A percentile compares a stretch with the other conserved stretches of the same genome.
These are phyloP conservation scores for Arthrobotrys megalospora DNA, from an alignment of 2,329 filamentous ascomycete genomes.

Conservation along the genomic window DNA sequence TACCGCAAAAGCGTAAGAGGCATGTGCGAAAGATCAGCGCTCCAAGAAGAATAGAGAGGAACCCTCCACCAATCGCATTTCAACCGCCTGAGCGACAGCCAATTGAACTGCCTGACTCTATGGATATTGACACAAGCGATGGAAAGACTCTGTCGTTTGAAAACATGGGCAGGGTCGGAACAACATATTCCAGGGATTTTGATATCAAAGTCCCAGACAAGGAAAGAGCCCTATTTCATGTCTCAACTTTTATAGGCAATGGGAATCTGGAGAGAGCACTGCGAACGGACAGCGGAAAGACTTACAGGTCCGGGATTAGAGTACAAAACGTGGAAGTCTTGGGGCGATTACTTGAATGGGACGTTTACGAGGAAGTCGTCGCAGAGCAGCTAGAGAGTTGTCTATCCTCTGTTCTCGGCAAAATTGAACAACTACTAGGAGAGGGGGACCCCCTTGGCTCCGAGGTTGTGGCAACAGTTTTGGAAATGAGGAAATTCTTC, in stretches of 20 bases:
- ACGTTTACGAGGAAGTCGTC: conserved; percentile 63
- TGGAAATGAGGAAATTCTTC: conserved; percentile 35
- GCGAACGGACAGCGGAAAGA: conserved; percentile 45
- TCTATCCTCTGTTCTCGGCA: conserved; percentile 55
- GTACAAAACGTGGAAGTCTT: conserved; percentile 6
- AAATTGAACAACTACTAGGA: conserved; percentile 37
- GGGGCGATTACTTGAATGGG: conserved; percentile 61
- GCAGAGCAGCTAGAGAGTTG: conserved; percentile 62
- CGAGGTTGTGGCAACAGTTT: background rate
- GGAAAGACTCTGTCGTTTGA: conserved; percentile 37
- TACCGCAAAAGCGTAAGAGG: background rate
- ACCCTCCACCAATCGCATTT: conserved; percentile 30
- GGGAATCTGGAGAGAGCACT: conserved; percentile 62
- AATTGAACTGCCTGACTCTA: background rate
- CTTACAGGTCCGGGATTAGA: background rate
- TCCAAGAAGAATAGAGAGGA: conserved; percentile 33
- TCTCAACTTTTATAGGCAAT: conserved; percentile 63
- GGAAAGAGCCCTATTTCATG: conserved; percentile 61
- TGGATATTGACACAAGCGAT: conserved; percentile 36
- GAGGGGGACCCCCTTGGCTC: background rate
- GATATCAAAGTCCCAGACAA: conserved; percentile 60
- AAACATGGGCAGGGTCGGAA: conserved; percentile 55
- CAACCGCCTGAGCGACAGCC: conserved; percentile 38
- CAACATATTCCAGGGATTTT: conserved; percentile 63
- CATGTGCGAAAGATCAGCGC: conserved; percentile 7